These are phyloP conservation scores for Porphyridium purpureum DNA, from an alignment of 23 red algal genomes.

Conservation along the genomic window DNA sequence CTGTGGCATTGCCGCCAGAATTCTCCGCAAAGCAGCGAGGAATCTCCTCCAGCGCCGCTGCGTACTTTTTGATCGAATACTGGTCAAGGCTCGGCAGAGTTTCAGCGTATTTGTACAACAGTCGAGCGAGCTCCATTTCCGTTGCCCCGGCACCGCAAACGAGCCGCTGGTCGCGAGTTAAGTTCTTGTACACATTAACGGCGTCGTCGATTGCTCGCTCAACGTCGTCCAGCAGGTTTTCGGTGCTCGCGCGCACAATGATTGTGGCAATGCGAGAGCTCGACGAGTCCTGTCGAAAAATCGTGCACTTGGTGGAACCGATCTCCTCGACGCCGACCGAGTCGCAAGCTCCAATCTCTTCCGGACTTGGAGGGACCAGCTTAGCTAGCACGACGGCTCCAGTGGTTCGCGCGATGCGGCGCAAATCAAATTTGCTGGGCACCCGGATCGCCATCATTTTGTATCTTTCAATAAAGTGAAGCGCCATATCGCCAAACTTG, in stretches of 20 bases:
- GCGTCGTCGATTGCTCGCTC: conserved; percentile 91
- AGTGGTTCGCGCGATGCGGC: conserved; percentile 80
- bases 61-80: conserved; percentile 84
- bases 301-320: conserved; percentile 81
- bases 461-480: conserved; percentile 96
- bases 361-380: conserved; percentile 47
- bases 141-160: conserved; percentile 73
- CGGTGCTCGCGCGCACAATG: conserved; percentile 64
- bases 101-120: conserved; percentile 58
- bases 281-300: conserved; percentile 63
- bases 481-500: conserved; percentile 96
- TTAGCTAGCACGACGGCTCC: conserved; percentile 63
- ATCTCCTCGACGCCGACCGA: conserved; percentile 59
- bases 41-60: conserved; percentile 60
- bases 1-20: conserved; percentile 60
- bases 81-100: conserved; percentile 62
- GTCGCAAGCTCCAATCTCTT: conserved; percentile 79
- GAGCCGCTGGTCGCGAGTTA: conserved; percentile 62
- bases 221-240: conserved; percentile 92
- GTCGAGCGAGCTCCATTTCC: conserved; percentile 71
- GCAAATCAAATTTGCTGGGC: conserved; percentile 82
- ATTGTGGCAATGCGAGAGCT: conserved; percentile 78
- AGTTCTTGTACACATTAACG: conserved; percentile 77
- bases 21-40: conserved; percentile 81
- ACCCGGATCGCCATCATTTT: conserved; percentile 77